Conservation (phyloP, 2,329 filamentous ascomycete species). For the Sporothrix mexicana region DNA sequence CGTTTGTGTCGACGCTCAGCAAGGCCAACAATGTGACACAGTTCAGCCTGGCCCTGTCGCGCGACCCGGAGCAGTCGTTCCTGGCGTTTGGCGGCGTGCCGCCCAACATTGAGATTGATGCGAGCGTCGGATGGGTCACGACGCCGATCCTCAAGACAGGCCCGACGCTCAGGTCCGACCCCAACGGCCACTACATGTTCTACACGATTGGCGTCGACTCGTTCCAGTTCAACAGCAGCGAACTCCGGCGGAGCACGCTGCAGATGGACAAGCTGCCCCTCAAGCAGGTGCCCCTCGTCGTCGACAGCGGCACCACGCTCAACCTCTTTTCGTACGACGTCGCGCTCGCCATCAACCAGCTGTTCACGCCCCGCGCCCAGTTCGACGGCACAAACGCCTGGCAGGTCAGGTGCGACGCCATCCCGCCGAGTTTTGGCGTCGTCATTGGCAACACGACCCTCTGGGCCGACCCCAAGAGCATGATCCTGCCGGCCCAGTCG, state of each 20-base stretch:
- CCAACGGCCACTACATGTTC: slow-evolving; percentile 41
- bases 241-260: background rate
- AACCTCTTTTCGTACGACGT: slow-evolving; percentile 44
- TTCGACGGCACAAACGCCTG: slow-evolving; percentile 39
- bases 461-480: slow-evolving; percentile 43
- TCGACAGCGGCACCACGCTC: slow-evolving; percentile 46
- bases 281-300: slow-evolving; percentile 38
- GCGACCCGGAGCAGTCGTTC: slow-evolving; percentile 43
- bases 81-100: slow-evolving; percentile 46
- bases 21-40: slow-evolving; percentile 39
- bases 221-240: slow-evolving; percentile 39
- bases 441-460: slow-evolving; percentile 43
- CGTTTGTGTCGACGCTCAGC: slow-evolving; percentile 41
- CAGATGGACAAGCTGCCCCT: slow-evolving; percentile 31
- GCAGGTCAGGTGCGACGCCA: slow-evolving; percentile 42
- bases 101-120: slow-evolving; percentile 39
- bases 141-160: slow-evolving; percentile 41
- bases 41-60: slow-evolving; percentile 45
- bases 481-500: slow-evolving; percentile 41
- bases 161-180: slow-evolving; percentile 19
- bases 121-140: slow-evolving; percentile 40
- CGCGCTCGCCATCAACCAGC: slow-evolving; percentile 43
- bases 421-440: slow-evolving; percentile 42
- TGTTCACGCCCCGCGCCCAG: slow-evolving; percentile 41
- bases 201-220: slow-evolving; percentile 42